Percentiles rank a stretch among this genome's conserved stretches.
Evolutionary conservation across 225 moss, liverwort and hornwort species (phyloP).

Genomic region (Climacium dendroides): DNA sequence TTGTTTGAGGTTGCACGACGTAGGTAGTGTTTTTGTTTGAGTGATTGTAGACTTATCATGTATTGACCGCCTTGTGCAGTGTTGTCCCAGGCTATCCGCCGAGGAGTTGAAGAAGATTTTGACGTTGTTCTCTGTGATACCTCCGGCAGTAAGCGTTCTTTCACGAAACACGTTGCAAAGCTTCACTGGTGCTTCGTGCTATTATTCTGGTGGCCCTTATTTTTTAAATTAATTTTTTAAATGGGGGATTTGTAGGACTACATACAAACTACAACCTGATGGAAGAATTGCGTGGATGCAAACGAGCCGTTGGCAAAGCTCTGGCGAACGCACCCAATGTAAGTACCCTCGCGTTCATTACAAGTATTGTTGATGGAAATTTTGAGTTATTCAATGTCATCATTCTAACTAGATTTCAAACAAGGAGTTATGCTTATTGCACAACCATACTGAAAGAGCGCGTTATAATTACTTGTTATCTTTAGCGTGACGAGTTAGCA

Average conservation of each 20-base stretch:
- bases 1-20: not conserved
- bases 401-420: not conserved
- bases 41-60: not conserved
- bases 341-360: slow-evolving; percentile 1
- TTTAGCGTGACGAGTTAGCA: not conserved
- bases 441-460: not conserved
- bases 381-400: not conserved
- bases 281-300: slow-evolving; percentile 96
- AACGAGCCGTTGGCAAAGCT: slow-evolving; percentile 65
- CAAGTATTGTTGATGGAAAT: not conserved
- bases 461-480: not conserved
- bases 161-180: not conserved
- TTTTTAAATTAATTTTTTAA: not conserved
- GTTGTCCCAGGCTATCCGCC: slow-evolving; percentile 69
- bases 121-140: slow-evolving; percentile 90
- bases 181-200: not conserved
- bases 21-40: not conserved
- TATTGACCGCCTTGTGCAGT: slow-evolving; percentile 43
- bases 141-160: slow-evolving; percentile 67
- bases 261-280: slow-evolving; percentile 92
- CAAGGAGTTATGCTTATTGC: not conserved
- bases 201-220: not conserved
- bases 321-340: slow-evolving; percentile 85
- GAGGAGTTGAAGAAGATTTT: slow-evolving; percentile 57
- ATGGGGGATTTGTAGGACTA: slow-evolving; percentile 38